A percentile compares a stretch with the other conserved stretches of the same genome.
Evolutionary conservation across 1,139 yeast species (phyloP).

Genomic region (Protomyces inundatus): DNA sequence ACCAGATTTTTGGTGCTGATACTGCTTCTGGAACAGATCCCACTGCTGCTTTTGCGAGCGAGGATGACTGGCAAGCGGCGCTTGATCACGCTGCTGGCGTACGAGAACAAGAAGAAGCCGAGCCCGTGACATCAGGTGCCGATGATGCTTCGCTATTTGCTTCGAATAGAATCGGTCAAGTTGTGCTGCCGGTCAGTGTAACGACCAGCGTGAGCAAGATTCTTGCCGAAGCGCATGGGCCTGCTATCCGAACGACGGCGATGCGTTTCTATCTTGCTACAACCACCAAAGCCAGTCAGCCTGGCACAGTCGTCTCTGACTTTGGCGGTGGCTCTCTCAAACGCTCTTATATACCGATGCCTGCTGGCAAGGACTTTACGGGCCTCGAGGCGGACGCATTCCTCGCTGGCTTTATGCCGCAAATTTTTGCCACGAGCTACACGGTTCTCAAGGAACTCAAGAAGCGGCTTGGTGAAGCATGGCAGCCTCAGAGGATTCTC

Average conservation of each 20-base stretch:
- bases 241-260: slow-evolving; percentile 10
- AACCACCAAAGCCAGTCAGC: not conserved
- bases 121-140: not conserved
- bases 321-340: not conserved
- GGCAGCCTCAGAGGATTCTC: slow-evolving; percentile 61
- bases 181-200: not conserved
- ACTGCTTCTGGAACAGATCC: not conserved
- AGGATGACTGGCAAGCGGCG: slow-evolving; percentile 21
- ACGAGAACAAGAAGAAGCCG: not conserved
- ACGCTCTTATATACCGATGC: slow-evolving; percentile 2
- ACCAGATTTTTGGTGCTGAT: slow-evolving; percentile 9
- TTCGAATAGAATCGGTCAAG: slow-evolving; percentile 16
- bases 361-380: slow-evolving; percentile 15
- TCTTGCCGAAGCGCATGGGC: slow-evolving; percentile 8
- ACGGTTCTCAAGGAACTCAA: slow-evolving; percentile 66
- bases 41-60: slow-evolving; percentile 1
- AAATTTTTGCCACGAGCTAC: slow-evolving; percentile 67
- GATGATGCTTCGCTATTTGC: slow-evolving; percentile 22
- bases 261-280: slow-evolving; percentile 9
- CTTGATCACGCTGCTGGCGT: not conserved
- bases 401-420: slow-evolving; percentile 76
- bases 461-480: slow-evolving; percentile 49
- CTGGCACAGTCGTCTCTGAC: not conserved
- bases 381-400: slow-evolving; percentile 52
- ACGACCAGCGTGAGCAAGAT: slow-evolving; percentile 1